Base-by-base conservation (phyloP, 345 rosid species). In the Theobroma cacao region DNA sequence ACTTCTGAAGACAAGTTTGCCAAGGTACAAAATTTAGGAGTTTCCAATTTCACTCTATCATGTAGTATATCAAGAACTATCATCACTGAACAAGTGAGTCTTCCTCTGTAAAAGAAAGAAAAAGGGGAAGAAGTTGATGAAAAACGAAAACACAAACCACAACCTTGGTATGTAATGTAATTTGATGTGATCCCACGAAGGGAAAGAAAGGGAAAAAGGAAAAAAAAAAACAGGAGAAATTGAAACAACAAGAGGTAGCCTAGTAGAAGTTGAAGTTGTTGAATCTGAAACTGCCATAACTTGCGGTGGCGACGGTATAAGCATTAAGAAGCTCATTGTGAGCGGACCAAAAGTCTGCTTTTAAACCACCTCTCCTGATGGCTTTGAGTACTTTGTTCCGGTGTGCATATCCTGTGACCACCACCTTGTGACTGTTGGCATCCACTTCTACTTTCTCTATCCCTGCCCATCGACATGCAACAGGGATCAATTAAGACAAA, bases 401-500 rank as follows among this genome's bases (percentile, higher is more conserved):
- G 33, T 86, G 85, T 34, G 82, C 85, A 70, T 84, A 86, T 20
- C 85, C 84, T 62, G 87, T 86, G 0, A 86, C 89, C 43, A 63
- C 74, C 63, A 86, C 89, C 71, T 86, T 86, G 76, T 86, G 80
- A 28, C 84, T 78, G 15, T 55, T 80, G 0, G 65, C 89, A 78
- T 86, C 89, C 79, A 86, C 89, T 66, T 86, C 87, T 59, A 86
- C 89, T 74, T 82, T 86, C 87, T 86, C 89, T 78, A 86, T 84
- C 56, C 89, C 89, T 86, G 85, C 24, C 1, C 36, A n/a, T n/a
- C n/a, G n/a, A n/a, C n/a, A n/a, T n/a, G n/a, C n/a, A n/a, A n/a
- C n/a, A n/a, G n/a, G n/a, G n/a, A n/a, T n/a, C n/a, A n/a, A n/a
- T n/a, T n/a, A n/a, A n/a, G n/a, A n/a, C n/a, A n/a, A n/a, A n/a